Evolutionary conservation across 495 filamentous ascomycete species (phyloP).

Genomic region (Penicillium longicatenatum): DNA sequence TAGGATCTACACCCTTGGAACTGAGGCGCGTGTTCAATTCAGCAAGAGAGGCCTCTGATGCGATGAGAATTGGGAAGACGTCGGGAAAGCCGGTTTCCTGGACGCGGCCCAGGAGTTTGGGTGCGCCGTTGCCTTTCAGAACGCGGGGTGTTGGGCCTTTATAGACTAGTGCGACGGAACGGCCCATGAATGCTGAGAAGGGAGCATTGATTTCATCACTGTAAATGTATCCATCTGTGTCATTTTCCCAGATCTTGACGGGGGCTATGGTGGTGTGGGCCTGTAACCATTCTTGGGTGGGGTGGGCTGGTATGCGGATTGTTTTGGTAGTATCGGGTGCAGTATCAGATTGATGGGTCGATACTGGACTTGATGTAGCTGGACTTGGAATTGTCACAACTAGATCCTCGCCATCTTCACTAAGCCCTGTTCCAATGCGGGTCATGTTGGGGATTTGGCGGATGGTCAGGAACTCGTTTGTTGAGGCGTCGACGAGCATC

Average conservation of each 20-base stretch:
- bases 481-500: conserved; percentile 46
- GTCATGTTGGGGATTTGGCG: conserved; percentile 48
- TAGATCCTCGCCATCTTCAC: conserved; percentile 25
- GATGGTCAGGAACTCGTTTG: conserved; percentile 44
- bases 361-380: not conserved
- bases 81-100: conserved; percentile 45
- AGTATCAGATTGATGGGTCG: not conserved
- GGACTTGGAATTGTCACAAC: conserved; percentile 28
- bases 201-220: conserved; percentile 31
- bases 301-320: conserved; percentile 36
- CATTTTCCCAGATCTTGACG: conserved; percentile 44
- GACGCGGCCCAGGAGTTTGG: conserved; percentile 36
- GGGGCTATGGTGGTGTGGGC: conserved; percentile 31
- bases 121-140: conserved; percentile 42
- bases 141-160: conserved; percentile 47
- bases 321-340: conserved; percentile 2
- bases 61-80: conserved; percentile 50
- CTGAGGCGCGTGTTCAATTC: conserved; percentile 39
- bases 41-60: conserved; percentile 51
- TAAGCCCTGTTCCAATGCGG: conserved; percentile 39
- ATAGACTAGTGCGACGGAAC: conserved; percentile 39
- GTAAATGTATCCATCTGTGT: conserved; percentile 46
- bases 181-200: conserved; percentile 38
- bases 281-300: conserved; percentile 33
- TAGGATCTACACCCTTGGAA: conserved; percentile 25